Conservation (phyloP, 768 basidiomycete species). For the Suillus paluster region DNA sequence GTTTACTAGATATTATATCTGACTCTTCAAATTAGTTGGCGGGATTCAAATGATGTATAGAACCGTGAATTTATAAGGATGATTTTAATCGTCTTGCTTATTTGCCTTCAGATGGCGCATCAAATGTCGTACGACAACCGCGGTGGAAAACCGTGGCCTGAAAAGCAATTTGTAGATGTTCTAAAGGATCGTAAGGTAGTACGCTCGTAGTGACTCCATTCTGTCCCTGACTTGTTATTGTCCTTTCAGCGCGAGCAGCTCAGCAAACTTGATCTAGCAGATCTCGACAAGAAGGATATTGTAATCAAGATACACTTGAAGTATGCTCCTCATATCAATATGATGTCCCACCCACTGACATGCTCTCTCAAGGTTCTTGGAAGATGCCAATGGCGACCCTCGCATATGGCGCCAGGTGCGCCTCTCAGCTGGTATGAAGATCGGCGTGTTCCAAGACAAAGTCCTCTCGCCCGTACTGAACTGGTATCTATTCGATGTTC, state of each 20-base stretch:
- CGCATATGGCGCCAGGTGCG: constrained; percentile 37
- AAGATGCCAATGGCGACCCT: constrained; percentile 22
- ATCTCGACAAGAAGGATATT: constrained; percentile 27
- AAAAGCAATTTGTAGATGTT: constrained; percentile 29
- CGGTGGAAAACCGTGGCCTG: constrained; percentile 20
- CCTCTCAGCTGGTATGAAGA: constrained; percentile 38
- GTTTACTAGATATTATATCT: constrained; percentile 11
- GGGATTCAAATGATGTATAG: constrained; percentile 17
- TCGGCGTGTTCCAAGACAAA: constrained; percentile 41
- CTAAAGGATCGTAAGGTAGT: constrained; percentile 31
- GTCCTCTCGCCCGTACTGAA: constrained; percentile 40
- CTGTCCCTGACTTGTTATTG: constrained; percentile 9
- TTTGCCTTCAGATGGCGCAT: constrained; percentile 18
- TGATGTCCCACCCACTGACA: not conserved
- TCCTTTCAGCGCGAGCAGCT: constrained; percentile 22
- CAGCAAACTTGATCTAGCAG: constrained; percentile 21
- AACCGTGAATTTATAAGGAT: not conserved
- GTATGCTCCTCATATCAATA: constrained; percentile 23
- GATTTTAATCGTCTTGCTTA: constrained; percentile 7
- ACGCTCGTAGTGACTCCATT: not conserved
- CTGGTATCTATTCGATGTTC: constrained; percentile 21
- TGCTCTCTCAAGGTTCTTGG: constrained; percentile 6
- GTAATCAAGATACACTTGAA: constrained; percentile 15
- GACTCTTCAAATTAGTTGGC: constrained; percentile 13
- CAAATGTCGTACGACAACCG: constrained; percentile 18